Base-by-base conservation (phyloP, 2,329 filamentous ascomycete species). In the Fusarium subtropicale region DNA sequence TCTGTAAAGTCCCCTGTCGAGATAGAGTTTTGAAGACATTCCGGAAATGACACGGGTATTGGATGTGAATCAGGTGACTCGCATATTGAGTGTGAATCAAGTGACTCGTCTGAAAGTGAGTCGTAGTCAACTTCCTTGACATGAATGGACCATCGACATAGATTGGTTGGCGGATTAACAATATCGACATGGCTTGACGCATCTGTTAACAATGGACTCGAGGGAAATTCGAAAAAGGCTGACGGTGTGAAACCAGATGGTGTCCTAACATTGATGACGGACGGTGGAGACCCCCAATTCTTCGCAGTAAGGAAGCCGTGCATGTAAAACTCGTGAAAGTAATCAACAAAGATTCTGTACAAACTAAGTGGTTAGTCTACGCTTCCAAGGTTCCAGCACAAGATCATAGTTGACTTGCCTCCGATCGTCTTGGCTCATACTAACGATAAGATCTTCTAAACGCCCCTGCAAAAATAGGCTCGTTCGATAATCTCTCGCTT, bases 271-370 rank as follows among this genome's bases (percentile, higher is more conserved):
- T 47, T 16, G 5, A 5, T 2, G 4, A n/a, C 48, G 11, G 30
- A 8, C 1, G n/a, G 3, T 4, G 36, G n/a, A 8, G 11, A 39
- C 12, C 22, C 36, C 66, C 58, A 66, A 7, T 41, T 24, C 34
- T 60, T 66, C 0, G 62, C 63, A 26, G 44, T 12, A 6, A 12
- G 2, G n/a, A 66, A 57, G 0, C 62, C 2, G 2, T 64, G 58
- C 18, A 63, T 47, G 7, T 68, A 66, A 3, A 70, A 66, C n/a
- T 70, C 57, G 10, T 71, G 64, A 11, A 71, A 58, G 22, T 68
- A 70, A 15, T 70, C 16, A 12, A 65, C 38, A 22, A 56, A 44
- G 2, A 33, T 48, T 2, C 69, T 69, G 2, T 2, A 3, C 2
- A 2, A 2, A 2, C 0, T 5, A 0, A 7, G 1, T 5, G 2